Conservation (phyloP, 306 rosid genomes). For the Medicago arabica region DNA sequence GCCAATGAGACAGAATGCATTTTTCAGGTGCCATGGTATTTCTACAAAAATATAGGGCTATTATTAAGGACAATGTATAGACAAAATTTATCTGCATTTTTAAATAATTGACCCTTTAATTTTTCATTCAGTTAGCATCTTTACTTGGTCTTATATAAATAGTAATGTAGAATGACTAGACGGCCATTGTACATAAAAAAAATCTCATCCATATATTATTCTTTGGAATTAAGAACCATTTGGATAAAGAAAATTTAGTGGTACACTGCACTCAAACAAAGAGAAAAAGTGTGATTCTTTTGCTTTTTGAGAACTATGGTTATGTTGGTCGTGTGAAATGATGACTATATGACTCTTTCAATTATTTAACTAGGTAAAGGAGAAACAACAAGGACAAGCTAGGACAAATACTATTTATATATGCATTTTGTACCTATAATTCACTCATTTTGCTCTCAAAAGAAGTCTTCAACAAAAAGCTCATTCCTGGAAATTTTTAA, state of each 20-base stretch:
- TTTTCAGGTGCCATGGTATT: background rate
- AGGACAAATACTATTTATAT: background rate
- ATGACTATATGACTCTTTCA: background rate
- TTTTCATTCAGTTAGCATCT: too few relatives aligned
- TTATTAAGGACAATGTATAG: background rate
- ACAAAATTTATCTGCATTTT: background rate
- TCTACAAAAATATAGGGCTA: background rate
- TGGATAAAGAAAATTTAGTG: background rate
- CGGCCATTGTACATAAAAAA: background rate
- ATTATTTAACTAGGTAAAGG: slow-evolving; percentile 7
- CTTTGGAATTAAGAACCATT: background rate
- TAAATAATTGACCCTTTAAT: too few relatives aligned
- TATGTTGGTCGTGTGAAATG: background rate
- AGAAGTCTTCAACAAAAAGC: background rate
- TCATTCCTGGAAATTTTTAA: slow-evolving; percentile 4
- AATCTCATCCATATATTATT: background rate
- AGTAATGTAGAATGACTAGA: background rate
- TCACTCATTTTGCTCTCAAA: slow-evolving; percentile 28
- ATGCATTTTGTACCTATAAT: background rate
- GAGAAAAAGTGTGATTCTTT: background rate
- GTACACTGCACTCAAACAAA: background rate
- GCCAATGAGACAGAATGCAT: background rate
- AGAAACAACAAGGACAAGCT: background rate
- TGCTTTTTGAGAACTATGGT: slow-evolving; percentile 3
- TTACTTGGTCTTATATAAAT: too few relatives aligned